Conservation (phyloP, 2,329 filamentous ascomycete species). For the Botrytis pseudocinerea region DNA sequence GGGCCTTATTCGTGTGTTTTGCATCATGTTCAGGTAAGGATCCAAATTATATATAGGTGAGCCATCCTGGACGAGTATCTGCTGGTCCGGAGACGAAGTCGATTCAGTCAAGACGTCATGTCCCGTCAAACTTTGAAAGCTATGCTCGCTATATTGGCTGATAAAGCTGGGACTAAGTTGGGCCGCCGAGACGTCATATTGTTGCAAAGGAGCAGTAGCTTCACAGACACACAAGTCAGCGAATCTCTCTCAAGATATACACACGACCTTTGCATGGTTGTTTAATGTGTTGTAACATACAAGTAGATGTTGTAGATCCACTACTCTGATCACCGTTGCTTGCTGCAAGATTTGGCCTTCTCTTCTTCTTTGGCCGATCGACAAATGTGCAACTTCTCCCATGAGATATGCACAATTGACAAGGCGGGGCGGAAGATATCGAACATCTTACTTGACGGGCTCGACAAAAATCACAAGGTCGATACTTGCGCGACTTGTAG, state of each 20-base stretch:
- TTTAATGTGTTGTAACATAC: slow-evolving; percentile 25
- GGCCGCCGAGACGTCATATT: slow-evolving; percentile 30
- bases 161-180: slow-evolving; percentile 39
- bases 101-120: slow-evolving; percentile 31
- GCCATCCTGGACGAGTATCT: slow-evolving; percentile 33
- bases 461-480: slow-evolving; percentile 47
- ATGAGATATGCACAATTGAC: slow-evolving; percentile 47
- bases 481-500: slow-evolving; percentile 41
- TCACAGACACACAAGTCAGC: slow-evolving; percentile 25
- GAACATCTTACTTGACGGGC: slow-evolving; percentile 40
- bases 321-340: slow-evolving; percentile 31
- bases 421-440: slow-evolving; percentile 46
- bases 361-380: slow-evolving; percentile 43
- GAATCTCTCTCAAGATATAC: background rate
- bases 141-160: slow-evolving; percentile 36
- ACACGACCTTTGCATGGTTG: slow-evolving; percentile 1
- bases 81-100: slow-evolving; percentile 34
- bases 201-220: slow-evolving; percentile 33
- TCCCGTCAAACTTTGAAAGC: slow-evolving; percentile 34
- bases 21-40: slow-evolving; percentile 36
- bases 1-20: slow-evolving; percentile 33
- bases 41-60: slow-evolving; percentile 37
- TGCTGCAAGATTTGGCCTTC: slow-evolving; percentile 33
- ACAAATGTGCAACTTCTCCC: slow-evolving; percentile 49
- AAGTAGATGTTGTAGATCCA: slow-evolving; percentile 27